Evolutionary conservation across 2,329 filamentous ascomycete genomes (phyloP).

Genomic region (Aureobasidium sp.): DNA sequence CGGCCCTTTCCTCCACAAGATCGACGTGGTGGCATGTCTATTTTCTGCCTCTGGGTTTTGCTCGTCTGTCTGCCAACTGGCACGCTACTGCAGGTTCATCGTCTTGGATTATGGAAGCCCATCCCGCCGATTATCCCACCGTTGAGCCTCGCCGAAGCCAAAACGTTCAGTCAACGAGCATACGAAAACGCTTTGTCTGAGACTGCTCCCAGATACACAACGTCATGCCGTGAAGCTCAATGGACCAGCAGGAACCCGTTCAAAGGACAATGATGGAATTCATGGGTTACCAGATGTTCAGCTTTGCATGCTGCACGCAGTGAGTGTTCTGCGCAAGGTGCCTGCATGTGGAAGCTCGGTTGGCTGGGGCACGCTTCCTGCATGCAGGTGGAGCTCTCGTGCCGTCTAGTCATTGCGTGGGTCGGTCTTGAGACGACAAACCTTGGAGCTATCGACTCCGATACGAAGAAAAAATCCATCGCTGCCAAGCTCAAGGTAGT

Average conservation of each 20-base stretch:
- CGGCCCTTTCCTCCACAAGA: conserved; percentile 1
- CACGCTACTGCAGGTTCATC: conserved; percentile 14
- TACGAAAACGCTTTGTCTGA: conserved; percentile 13
- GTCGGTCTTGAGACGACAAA: conserved; percentile 1
- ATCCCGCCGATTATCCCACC: neutral
- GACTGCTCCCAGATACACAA: neutral
- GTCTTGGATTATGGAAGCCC: neutral
- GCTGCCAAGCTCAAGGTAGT: conserved; percentile 6
- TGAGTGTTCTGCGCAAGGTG: neutral
- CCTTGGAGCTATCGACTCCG: conserved; percentile 6
- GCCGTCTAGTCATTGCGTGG: conserved; percentile 2
- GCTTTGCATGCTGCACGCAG: neutral
- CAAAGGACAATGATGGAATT: neutral
- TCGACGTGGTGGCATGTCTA: conserved; percentile 11
- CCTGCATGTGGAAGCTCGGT: neutral
- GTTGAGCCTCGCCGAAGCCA: neutral
- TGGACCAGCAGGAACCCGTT: neutral
- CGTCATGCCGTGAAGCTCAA: neutral
- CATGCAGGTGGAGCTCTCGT: conserved; percentile 13
- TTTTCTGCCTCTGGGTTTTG: conserved; percentile 2
- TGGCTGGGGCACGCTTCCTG: conserved; percentile 13
- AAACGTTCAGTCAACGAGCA: conserved; percentile 10
- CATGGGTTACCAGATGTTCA: neutral
- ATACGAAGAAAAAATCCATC: conserved; percentile 12
- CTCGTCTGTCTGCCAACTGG: neutral